Base-by-base conservation (phyloP, 1,139 yeast species). In the Entelexis paramagnoliae region DNA sequence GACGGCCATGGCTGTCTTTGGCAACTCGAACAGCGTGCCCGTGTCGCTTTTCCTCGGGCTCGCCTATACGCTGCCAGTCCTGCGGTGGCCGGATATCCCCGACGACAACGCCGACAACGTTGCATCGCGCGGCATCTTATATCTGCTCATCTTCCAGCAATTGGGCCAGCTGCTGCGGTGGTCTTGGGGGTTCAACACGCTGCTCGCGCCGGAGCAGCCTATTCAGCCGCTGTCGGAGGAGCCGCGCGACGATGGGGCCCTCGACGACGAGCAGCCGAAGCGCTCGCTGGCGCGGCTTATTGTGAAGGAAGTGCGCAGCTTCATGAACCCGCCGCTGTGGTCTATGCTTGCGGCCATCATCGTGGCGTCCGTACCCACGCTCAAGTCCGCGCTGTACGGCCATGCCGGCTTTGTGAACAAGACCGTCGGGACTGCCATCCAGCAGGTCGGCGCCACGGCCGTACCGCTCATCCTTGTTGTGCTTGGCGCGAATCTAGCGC, bases 251-350 rank as follows among this genome's bases (percentile, higher is more conserved):
- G 33, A 8, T 5, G 10, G 4, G 26, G 17, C 13, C 5, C 5
- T 22, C 8, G 41, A 9, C 4, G 41, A 24, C 16, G 13, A 8
- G 20, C 42, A 22, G 19, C 45, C 52, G 20, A 48, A 44, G 29
- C 35, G 14, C 14, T 26, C 46, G 17, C 22, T 49, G 11, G n/a
- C 24, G 36, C 26, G 17, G 36, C 29, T 46, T 17, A n/a, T 53
- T 9, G 24, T 46, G 16, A 51, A 36, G 35, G 57, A 58, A 34
- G 54, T 78, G 48, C 58, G 74, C 51, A 62, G 66, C 34, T 80
- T 80, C 61, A 87, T 91, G 95, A 91, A 91, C 67, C 96, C 97
- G 11, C 98, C 98, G 10, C 72, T 91, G 57, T 91, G 88, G 74
- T 82, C 97, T 13, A 91, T 91, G 97, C 67, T 86, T 26, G 68